Evolutionary conservation across 495 filamentous ascomycete species (phyloP).

Genomic region (Trypethelium eluteriae): DNA sequence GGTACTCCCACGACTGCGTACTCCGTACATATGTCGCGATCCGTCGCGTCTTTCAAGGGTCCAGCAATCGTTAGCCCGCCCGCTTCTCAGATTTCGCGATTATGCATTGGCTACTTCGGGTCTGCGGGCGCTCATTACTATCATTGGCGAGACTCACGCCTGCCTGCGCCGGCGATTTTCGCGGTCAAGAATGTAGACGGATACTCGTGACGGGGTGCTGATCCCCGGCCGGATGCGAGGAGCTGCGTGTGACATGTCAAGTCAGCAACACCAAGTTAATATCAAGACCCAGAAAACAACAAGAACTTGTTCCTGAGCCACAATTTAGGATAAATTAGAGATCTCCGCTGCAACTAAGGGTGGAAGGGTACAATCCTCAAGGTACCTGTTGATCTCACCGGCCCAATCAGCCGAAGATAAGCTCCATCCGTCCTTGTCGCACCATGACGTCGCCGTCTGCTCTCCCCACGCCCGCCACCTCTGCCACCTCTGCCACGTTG

Average conservation of each 20-base stretch:
- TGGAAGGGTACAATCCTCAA: too few relatives aligned
- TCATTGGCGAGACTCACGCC: not conserved
- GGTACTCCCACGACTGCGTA: too few relatives aligned
- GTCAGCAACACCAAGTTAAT: not conserved
- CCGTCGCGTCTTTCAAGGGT: not conserved
- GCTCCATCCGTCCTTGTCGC: not conserved
- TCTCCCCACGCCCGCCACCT: not conserved
- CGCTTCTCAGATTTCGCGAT: conserved; percentile 2
- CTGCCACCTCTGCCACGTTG: not conserved
- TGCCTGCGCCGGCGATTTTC: too few relatives aligned
- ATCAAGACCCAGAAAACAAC: not conserved
- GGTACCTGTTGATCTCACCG: too few relatives aligned
- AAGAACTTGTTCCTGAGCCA: not conserved
- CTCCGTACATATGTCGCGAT: not conserved
- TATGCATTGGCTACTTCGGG: not conserved
- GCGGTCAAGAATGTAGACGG: not conserved
- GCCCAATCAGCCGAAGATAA: not conserved
- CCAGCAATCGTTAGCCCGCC: not conserved
- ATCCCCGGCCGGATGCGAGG: not conserved
- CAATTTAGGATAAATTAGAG: not conserved
- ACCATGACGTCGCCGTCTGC: not conserved
- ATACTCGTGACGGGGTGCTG: not conserved
- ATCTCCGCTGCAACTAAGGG: not conserved
- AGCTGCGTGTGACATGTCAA: not conserved
- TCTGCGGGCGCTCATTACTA: not conserved